Evolutionary conservation across 306 rosid species (phyloP), one percentile per base, ranked within the genome.

Genomic region (Arachis stenosperma): DNA sequence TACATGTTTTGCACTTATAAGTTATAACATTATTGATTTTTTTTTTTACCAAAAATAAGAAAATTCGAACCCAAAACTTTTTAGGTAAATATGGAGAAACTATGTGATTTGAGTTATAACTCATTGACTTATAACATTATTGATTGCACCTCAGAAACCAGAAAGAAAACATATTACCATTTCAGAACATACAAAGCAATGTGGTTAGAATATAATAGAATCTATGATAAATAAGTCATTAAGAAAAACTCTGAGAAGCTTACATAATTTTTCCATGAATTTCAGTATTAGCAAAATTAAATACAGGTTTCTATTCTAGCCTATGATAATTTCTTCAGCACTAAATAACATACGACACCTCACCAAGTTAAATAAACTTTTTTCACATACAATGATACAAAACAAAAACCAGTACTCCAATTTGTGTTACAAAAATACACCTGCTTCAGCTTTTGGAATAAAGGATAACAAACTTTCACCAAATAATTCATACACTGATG

Each of bases 391-490:
- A 69, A 75, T 44, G 67, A 37, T 70, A 70, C 54, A 71, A 75
- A 51, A 70, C 30, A 55, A 61, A 62, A 74, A 61, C 66, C 74
- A 12, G 14, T 6, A 11, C 22, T 64, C 56, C 54, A 61, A 47
- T 61, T 55, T n/a, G 54, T 11, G 74, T 86, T 79, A 91, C 91
- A 91, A 79, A 88, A 89, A 94, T 15, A 88, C 68, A 40, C 61
- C 74, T 65, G 86, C 69, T 80, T 89, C 95, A 1, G 95, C 80
- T 83, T 84, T 89, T 13, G 95, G 96, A 41, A 76, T 63, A 42
- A 82, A 89, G 63, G 93, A 67, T n/a, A 84, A 75, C 65, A 94
- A 14, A 37, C 94, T 81, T 78, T 86, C 88, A 3, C 97, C 95
- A 56, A 94, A 94, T 54, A 88, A 69, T 78, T 84, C 95, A 52